phyloP scores from a whole-genome alignment of 2,329 filamentous ascomycete genomes.

The Diaporthe amygdali region DNA sequence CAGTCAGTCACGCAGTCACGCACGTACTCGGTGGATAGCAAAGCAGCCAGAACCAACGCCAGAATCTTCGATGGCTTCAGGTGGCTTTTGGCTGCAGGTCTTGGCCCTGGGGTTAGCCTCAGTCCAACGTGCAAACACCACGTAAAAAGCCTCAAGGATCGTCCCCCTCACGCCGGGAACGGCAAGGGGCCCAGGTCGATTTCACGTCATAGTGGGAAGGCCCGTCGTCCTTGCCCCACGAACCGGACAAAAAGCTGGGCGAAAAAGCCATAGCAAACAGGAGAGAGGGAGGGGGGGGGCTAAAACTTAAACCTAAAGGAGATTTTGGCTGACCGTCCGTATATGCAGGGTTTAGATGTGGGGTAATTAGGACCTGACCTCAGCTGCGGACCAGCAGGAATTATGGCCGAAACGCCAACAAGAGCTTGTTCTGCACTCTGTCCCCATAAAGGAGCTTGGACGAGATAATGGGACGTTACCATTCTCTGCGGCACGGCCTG shows the following conservation, averaged over 20 bases:
- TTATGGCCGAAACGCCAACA: no score
- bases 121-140: background rate
- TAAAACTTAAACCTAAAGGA: background rate
- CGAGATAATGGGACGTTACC: no score
- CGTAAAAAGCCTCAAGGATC: background rate
- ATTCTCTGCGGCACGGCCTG: no score
- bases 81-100: background rate
- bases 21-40: background rate
- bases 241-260: background rate
- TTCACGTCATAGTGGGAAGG: background rate
- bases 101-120: background rate
- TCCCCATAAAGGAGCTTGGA: no score
- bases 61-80: conserved; percentile 4
- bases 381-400: background rate
- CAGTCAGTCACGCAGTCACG: background rate
- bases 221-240: background rate
- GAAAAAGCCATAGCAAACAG: background rate
- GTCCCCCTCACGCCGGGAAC: background rate
- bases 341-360: background rate
- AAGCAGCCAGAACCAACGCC: background rate
- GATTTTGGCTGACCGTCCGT: background rate
- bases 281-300: no score
- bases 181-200: background rate
- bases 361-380: background rate
- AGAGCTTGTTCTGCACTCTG: no score